These are phyloP conservation scores for Dryas alaskensis DNA, from an alignment of 306 rosid genomes.

Conservation along the genomic window DNA sequence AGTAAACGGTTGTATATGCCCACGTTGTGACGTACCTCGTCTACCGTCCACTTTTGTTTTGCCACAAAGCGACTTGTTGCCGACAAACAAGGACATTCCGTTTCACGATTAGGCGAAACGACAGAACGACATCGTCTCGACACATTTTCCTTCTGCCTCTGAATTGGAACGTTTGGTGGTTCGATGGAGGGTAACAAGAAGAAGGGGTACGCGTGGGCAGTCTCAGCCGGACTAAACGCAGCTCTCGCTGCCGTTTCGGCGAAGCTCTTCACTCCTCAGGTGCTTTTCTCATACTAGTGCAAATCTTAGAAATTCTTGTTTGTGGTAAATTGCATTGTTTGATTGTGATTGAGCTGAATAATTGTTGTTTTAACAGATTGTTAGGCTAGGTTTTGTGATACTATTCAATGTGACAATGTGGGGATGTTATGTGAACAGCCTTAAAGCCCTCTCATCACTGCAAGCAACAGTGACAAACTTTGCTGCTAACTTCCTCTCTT, in stretches of 20 bases:
- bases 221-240: constrained; percentile 56
- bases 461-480: constrained; percentile 92
- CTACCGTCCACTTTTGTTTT: too few species aligned
- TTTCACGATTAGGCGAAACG: neutral
- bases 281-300: constrained; percentile 1
- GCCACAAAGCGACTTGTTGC: too few species aligned
- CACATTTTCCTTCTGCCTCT: neutral
- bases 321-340: neutral
- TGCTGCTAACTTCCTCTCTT: constrained; percentile 79
- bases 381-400: constrained; percentile 53
- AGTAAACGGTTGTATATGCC: neutral
- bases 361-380: constrained; percentile 39
- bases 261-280: constrained; percentile 49
- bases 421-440: constrained; percentile 83
- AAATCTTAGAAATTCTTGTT: neutral
- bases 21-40: neutral
- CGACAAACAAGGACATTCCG: too few species aligned
- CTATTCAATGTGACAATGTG: constrained; percentile 79
- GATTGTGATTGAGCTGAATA: neutral
- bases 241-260: constrained; percentile 64
- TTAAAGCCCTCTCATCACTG: constrained; percentile 73
- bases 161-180: neutral
- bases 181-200: constrained; percentile 28
- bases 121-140: neutral
- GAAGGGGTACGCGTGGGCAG: constrained; percentile 54